Evolutionary conservation across 345 rosid species (phyloP), one percentile per base, ranked within the genome.

Genomic region (Citrus australasica): DNA sequence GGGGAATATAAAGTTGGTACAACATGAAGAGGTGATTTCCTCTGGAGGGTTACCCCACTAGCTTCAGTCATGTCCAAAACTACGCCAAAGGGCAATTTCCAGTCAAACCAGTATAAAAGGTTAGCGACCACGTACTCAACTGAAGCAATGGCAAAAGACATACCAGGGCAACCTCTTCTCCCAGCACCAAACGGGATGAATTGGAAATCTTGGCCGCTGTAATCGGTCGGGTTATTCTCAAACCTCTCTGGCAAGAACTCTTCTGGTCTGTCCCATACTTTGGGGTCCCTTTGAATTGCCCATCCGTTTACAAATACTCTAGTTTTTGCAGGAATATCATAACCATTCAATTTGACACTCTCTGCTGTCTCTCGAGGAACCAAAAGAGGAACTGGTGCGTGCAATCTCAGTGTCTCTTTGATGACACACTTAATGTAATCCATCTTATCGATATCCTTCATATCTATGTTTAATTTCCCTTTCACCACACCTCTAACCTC

Each of bases 51-150:
- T 46, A 46, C 51, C 51, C 51, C 51, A 32, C 42, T 64, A 71
- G 65, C 76, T 21, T 82, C 82, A 61, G 60, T 48, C 80, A 79
- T 79, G 38, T 82, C 85, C 51, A 82, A 27, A 17, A 6, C 28
- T 30, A 21, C 61, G 19, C 78, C 82, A 4, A 60, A 30, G 17
- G 83, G 72, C 28, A 83, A 35, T 30, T 76, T 35, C 85, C 85
- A 83, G 33, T 83, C 80, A 79, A 79, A 83, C 83, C 80, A 79
- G 55, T 13, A 68, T 22, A 83, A 30, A 0, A 83, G 67, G 62
- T 79, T 83, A 19, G 81, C 81, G 4, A 76, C 8, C 11, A 63
- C 73, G 77, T 28, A 22, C 33, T 79, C 83, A 11, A 46, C 16
- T 46, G 51, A 46, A 11, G 17, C 51, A 46, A 46, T 28, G 24